Evolutionary conservation across 2,329 filamentous ascomycete genomes (phyloP), one percentile per base, ranked within the genome.

Genomic region (Ceratocystis colombiana): DNA sequence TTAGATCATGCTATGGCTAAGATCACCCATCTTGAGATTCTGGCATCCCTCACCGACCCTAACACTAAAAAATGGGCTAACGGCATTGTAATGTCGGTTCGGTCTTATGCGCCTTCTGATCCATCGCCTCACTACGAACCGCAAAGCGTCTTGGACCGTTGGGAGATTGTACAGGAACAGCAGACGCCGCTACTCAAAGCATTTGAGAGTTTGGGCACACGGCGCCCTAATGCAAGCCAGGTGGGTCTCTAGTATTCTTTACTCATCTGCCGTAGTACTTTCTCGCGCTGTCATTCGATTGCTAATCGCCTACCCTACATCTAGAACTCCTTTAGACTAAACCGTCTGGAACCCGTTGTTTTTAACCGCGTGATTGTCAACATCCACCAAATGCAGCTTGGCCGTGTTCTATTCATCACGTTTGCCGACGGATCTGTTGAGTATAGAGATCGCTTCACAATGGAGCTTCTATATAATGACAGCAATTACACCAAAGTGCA

Each of bases 371-470:
- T 88, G 28, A 78, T 92, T 1, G 75, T 96, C 48, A 83, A 84
- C 0, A 78, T 94, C 37, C 82, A 87, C 61, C 78, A 84, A 1
- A 79, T 88, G 20, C 87, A 88, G 70, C 84, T 87, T 68, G 88
- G 88, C 62, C 90, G 85, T 67, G 80, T 88, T 1, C 69, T 96
- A 1, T 85, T 87, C 37, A 79, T 96, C 67, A 82, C 82, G 30
- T 89, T 89, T 71, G 88, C 88, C 68, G 91, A 96, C 73, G 89
- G 92, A 10, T 88, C 85, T 0, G 79, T 95, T 2, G 87, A 94
- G 70, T 89, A 93, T 74, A 84, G 89, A 66, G 88, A 95, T 72
- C 83, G 90, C 10, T 80, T 82, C 61, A 88, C 84, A 0, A 87
- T 96, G 82, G 80, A 84, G 3, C 80, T 86, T 64, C 78, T 92